Base-by-base conservation (phyloP, 495 filamentous ascomycete species). In the Bombardia bombarda region DNA sequence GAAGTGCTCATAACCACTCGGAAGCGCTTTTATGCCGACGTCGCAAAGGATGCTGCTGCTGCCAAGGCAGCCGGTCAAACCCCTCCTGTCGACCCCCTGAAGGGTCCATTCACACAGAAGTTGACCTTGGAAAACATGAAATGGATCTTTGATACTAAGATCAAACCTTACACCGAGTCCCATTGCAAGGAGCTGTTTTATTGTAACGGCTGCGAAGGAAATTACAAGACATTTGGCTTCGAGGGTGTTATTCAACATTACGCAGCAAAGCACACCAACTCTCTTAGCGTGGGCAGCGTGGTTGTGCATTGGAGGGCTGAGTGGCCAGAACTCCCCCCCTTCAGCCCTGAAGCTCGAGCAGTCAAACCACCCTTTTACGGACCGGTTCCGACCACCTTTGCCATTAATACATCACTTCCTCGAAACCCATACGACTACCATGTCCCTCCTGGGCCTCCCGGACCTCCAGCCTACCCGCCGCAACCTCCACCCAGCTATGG, bases 61-160 rank as follows among this genome's bases (percentile, higher is more conserved):
- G 57, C 68, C 34, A 56, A 51, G n/a, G 65, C 65, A 30, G 58
- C 68, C n/a, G 68, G 70, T 19, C 53, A 59, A 42, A 45, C 58
- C 23, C 56, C 65, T 5, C 46, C 59, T 23, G 23, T 41, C 17
- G 77, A 76, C 48, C 66, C 70, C 20, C 67, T 69, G 7, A 66
- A 77, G 47, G 74, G 72, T 2, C 69, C 77, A 0, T 75, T 67
- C 21, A 75, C 67, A 2, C 66, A 69, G 47, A 79, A 72, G 50
- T 58, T 88, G 34, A 82, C 81, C 1, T 66, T 90, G 45, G 85
- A 89, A 52, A 87, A 87, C 55, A 87, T 90, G 84, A 89, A 84
- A 58, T 90, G 79, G 78, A 65, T 89, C 22, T 87, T 81, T 48
- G 84, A 88, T 46, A 79, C 69, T 43, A 87, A 86, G 57, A 70